Evolutionary conservation across 176 grass and related monocot genomes (phyloP).

Genomic region (sorghum (Sorghum bicolor)): Sorghum_bicolor_NCBIv3 NC_012872.2:68326001-68326500

Average conservation of each 20-base stretch:
- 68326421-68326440: slow-evolving; percentile 42
- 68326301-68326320: neutral
- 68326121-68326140: slow-evolving; percentile 53
- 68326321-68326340: slow-evolving; percentile 32
- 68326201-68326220: slow-evolving; percentile 28
- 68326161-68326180: slow-evolving; percentile 39
- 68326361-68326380: slow-evolving; percentile 62
- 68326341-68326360: slow-evolving; percentile 20
- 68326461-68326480: neutral
- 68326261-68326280: slow-evolving; percentile 28
- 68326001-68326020: slow-evolving; percentile 51
- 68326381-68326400: slow-evolving; percentile 93
- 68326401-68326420: slow-evolving; percentile 80
- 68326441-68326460: slow-evolving; percentile 70
- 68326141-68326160: slow-evolving; percentile 11
- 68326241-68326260: slow-evolving; percentile 46
- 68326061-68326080: slow-evolving; percentile 39
- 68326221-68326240: slow-evolving; percentile 36
- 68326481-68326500: slow-evolving; percentile 81
- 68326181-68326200: slow-evolving; percentile 40
- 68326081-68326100: slow-evolving; percentile 61
- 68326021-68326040: slow-evolving; percentile 52
- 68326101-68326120: slow-evolving; percentile 58
- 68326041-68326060: slow-evolving; percentile 39
- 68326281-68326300: slow-evolving; percentile 38